Evolutionary conservation across 2,329 filamentous ascomycete genomes (phyloP), one percentile per base, ranked within the genome.

Genomic region (Ophiostoma populinum): DNA sequence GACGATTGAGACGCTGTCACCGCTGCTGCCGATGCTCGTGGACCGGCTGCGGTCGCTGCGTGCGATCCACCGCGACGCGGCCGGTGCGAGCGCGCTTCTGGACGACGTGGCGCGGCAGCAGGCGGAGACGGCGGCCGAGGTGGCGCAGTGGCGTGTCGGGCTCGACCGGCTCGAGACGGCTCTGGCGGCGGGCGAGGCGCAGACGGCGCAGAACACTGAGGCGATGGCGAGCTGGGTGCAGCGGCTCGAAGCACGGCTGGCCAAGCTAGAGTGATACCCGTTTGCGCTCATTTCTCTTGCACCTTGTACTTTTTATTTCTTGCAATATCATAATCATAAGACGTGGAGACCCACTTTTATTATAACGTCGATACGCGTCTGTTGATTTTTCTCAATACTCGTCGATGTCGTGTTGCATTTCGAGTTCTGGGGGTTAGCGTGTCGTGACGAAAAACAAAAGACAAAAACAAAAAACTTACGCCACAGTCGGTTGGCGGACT

Each of bases 201-300:
- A 73, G 4, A 78, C 92, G 61, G 70, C 70, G 44, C 70, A 66
- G 34, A 98, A 98, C 55, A 75, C 86, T 54, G 75, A 78, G 47
- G 67, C 80, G n/a, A 76, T 95, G 42, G 80, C 87, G 45, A 73
- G 71, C 26, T 94, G 86, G 83, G 81, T 95, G 5, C 81, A 80
- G 54, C 81, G 79, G 38, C 57, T 98, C 36, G 87, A 95, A 58
- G 69, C 63, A 47, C 78, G 80, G 55, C 65, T 94, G 53, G 66
- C 66, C 40, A 66, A 65, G 45, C 53, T 78, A 50, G 60, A 61
- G 17, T 19, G 26, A 21, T 31, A 19, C 5, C 3, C 13, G 4
- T 19, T 29, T 29, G 11, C 6, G 16, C 7, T 28, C 15, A 17
- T 15, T 10, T 20, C 20, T 20, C n/a, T 19, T 20, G 11, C 20